Base-by-base conservation (phyloP, 148 eudicot genomes). In the Spergularia bocconei region DNA sequence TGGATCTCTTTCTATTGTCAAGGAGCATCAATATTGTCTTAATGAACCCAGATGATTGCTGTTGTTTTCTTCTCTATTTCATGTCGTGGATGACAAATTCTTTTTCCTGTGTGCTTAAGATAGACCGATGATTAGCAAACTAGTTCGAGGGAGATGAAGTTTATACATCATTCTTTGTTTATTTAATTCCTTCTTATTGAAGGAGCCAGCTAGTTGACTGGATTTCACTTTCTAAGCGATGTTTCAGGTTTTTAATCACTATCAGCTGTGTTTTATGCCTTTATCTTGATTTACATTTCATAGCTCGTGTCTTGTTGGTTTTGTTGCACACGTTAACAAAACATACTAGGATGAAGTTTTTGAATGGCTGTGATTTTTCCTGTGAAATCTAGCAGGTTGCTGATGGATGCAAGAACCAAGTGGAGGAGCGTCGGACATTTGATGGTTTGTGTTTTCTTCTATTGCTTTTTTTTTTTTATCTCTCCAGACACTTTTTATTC, bases 361-460 rank as follows among this genome's bases (percentile, higher is more conserved):
- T 57, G 19, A 13, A 20, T 61, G 72, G 59, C 62, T 41, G 19
- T 72, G 21, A 52, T 71, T 55, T 16, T 48, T 70, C 10, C 52
- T 56, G 63, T 79, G 11, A 67, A 67, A 39, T 52, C 69, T 52
- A 39, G 67, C 84, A 87, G 92, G 86, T 58, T 72, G 80, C 77
- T 72, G 72, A 73, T 76, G 84, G 77, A 75, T 73, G 69, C 44
- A 71, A 78, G 77, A 78, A 80, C 77, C 65, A 69, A 16, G 60
- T 4, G 44, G 76, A 79, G 13, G 66, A 33, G 56, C 76, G 54
- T 63, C 51, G 70, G 41, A 59, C 48, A 64, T 52, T 33, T 75
- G 29, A 76, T 55, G 86, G 90, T 89, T 73, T 80, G 25, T 70
- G 67, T 72, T 56, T 73, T 76, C 16, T 67, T 71, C 73, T 48